A percentile compares a stretch with the other conserved stretches of the same genome.
phyloP scores from a whole-genome alignment of 495 filamentous ascomycete species.

The Lasiosphaeria ovina region DNA sequence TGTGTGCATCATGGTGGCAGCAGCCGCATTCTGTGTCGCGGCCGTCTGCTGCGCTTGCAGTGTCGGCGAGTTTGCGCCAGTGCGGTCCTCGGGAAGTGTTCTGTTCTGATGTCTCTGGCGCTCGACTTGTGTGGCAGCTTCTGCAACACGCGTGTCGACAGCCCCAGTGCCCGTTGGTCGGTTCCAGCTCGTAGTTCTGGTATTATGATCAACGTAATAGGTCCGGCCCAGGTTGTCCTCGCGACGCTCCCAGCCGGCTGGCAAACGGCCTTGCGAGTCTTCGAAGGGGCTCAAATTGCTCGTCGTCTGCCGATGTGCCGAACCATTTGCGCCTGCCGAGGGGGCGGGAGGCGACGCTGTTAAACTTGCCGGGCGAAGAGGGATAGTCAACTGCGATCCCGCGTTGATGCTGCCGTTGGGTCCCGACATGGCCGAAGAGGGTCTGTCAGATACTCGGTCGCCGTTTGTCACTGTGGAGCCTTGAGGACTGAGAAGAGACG shows the following conservation, averaged over 20 bases:
- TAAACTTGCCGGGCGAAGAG: conserved; percentile 40
- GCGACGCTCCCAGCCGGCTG: conserved; percentile 91
- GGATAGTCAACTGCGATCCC: conserved; percentile 29
- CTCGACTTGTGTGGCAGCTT: conserved; percentile 86
- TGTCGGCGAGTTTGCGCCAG: conserved; percentile 88
- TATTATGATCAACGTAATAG: conserved; percentile 99
- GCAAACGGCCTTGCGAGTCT: conserved; percentile 87
- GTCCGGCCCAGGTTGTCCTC: conserved; percentile 95
- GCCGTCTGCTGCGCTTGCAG: conserved; percentile 60
- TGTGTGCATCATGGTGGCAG: conserved; percentile 87
- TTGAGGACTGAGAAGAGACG: conserved; percentile 39
- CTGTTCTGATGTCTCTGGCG: conserved; percentile 90
- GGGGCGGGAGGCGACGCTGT: conserved; percentile 33
- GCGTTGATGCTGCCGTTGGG: conserved; percentile 36
- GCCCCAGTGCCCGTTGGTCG: conserved; percentile 78
- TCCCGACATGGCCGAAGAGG: conserved; percentile 46
- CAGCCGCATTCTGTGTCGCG: conserved; percentile 51
- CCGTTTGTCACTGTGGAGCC: conserved; percentile 35
- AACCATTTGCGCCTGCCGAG: conserved; percentile 39
- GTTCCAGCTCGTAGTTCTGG: conserved; percentile 93
- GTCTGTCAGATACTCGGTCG: conserved; percentile 36
- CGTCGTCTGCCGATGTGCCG: conserved; percentile 34
- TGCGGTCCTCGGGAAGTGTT: conserved; percentile 93
- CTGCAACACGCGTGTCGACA: conserved; percentile 70
- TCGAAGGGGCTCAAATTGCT: conserved; percentile 87